Evolutionary conservation across 148 eudicot species (phyloP).

Genomic region (Pouteria glomerata): DNA sequence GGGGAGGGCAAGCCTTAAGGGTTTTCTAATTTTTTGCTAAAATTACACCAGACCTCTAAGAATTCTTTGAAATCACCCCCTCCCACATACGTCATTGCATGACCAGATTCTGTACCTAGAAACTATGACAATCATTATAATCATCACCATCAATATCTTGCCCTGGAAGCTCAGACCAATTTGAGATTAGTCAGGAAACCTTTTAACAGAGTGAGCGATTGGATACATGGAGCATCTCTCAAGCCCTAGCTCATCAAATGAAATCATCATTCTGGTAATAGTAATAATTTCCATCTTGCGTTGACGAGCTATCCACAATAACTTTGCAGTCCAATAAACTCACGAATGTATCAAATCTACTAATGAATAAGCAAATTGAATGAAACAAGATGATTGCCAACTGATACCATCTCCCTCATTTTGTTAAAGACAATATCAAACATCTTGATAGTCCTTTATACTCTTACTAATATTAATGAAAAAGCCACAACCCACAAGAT

Average conservation of each 20-base stretch:
- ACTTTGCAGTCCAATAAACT: not conserved
- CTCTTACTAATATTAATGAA: not conserved
- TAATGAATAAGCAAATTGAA: not conserved
- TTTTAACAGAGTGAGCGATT: not conserved
- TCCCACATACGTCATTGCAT: too few species aligned
- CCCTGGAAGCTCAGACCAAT: too few species aligned
- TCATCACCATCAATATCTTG: too few species aligned
- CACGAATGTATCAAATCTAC: not conserved
- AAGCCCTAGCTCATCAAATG: not conserved
- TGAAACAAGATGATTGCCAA: not conserved
- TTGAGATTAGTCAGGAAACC: not conserved
- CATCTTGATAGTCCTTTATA: not conserved
- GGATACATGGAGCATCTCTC: not conserved
- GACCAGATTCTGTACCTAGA: not conserved
- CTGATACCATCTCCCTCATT: not conserved
- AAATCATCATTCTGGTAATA: too few species aligned
- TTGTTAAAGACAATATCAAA: not conserved
- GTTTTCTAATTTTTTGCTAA: too few species aligned
- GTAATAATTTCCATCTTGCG: not conserved
- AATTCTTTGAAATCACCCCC: too few species aligned
- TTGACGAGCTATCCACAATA: not conserved
- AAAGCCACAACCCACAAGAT: slow-evolving; percentile 6
- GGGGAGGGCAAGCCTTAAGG: too few species aligned
- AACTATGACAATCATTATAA: not conserved
- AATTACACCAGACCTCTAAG: not conserved